phyloP scores from a whole-genome alignment of 1,284 basidiomycete species.

The Ceratobasidium sp. region DNA sequence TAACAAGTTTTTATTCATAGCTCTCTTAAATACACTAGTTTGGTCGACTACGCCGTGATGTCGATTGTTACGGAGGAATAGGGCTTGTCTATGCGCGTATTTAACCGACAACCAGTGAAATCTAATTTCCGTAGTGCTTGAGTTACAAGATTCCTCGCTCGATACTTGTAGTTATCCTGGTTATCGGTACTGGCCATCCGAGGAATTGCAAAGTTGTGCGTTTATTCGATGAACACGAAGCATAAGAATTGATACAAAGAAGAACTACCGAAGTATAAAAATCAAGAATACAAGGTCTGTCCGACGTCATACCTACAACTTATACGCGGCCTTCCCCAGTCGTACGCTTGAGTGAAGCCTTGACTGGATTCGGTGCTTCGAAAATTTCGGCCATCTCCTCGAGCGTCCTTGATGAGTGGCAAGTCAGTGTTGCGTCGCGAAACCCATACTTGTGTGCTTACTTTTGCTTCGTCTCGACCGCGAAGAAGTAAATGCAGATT shows the following conservation, averaged over 20 bases:
- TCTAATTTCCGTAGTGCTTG: no score
- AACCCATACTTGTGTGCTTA: neutral
- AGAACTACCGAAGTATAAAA: neutral
- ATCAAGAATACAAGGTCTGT: neutral
- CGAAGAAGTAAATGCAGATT: constrained; percentile 41
- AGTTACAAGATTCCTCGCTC: no score
- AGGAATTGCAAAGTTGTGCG: no score
- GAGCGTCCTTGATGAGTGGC: constrained; percentile 28
- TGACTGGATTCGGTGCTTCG: constrained; percentile 36
- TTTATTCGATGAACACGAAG: no score
- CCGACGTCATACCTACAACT: neutral
- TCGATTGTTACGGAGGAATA: no score
- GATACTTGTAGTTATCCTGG: no score
- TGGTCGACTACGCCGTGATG: no score
- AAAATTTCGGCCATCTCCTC: constrained; percentile 44
- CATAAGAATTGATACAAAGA: neutral
- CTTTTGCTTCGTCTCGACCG: constrained; percentile 34
- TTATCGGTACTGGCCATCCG: no score
- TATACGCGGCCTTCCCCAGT: constrained; percentile 9
- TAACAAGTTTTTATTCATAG: no score
- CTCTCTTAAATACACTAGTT: no score
- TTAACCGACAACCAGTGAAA: no score
- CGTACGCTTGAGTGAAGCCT: constrained; percentile 15
- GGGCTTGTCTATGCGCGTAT: no score
- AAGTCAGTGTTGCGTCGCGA: neutral